These are phyloP conservation scores for Nigrograna mackinnonii DNA, from an alignment of 2,329 filamentous ascomycete genomes.

Conservation along the genomic window DNA sequence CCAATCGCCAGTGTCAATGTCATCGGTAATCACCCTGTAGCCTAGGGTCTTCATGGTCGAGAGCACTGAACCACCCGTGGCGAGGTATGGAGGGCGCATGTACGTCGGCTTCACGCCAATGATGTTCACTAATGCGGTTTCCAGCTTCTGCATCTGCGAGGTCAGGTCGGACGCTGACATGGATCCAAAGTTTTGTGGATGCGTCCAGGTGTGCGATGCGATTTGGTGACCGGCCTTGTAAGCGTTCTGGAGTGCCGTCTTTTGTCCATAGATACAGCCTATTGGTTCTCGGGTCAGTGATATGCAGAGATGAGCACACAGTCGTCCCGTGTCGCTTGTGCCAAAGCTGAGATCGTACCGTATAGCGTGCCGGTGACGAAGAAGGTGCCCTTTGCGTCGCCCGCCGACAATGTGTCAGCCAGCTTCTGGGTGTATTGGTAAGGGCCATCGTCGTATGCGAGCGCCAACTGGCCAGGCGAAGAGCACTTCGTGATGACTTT, in stretches of 20 bases:
- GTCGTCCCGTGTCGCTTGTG: too few relatives aligned
- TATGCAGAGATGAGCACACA: neutral
- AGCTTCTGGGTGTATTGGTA: conserved; percentile 39
- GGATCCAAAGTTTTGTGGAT: conserved; percentile 36
- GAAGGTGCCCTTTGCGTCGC: conserved; percentile 38
- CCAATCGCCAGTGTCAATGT: conserved; percentile 39
- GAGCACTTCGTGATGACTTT: conserved; percentile 33
- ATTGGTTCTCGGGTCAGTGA: conserved; percentile 5
- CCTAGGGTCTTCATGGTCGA: conserved; percentile 36
- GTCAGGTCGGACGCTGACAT: conserved; percentile 31
- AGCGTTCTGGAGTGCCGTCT: conserved; percentile 30
- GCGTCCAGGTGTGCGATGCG: conserved; percentile 39
- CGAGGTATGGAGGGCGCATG: conserved; percentile 41
- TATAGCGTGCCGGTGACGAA: conserved; percentile 38
- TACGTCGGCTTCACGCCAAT: conserved; percentile 41
- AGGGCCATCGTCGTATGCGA: conserved; percentile 41
- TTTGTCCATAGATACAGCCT: conserved; percentile 41
- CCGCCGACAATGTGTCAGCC: conserved; percentile 31
- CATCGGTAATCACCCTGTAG: conserved; percentile 39
- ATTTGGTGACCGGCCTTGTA: conserved; percentile 40
- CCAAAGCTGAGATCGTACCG: conserved; percentile 16
- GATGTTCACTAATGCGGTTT: conserved; percentile 39
- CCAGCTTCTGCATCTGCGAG: conserved; percentile 34
- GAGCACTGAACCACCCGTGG: conserved; percentile 33
- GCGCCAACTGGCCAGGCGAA: conserved; percentile 30